phyloP scores from a whole-genome alignment of 2,329 filamentous ascomycete species.

The Incumbomyces lentus region DNA sequence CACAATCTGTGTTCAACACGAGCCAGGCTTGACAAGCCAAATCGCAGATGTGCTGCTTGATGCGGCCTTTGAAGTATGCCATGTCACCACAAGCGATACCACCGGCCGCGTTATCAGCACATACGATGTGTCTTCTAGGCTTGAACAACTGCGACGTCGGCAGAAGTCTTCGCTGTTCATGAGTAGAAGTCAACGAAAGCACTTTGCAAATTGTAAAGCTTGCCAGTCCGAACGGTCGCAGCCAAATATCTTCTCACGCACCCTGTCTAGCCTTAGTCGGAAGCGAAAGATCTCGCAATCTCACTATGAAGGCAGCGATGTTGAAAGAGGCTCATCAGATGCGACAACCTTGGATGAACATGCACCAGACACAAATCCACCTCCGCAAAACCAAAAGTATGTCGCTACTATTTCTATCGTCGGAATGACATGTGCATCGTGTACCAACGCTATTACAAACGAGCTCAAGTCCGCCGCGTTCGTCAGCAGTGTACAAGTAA shows the following conservation, averaged over 20 bases:
- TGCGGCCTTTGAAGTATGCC: constrained; percentile 38
- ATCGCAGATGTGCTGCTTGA: constrained; percentile 31
- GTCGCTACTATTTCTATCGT: constrained; percentile 40
- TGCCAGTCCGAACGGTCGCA: constrained; percentile 28
- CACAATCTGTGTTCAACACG: constrained; percentile 34
- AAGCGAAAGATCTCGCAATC: not conserved
- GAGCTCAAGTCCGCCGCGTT: constrained; percentile 49
- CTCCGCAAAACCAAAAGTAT: constrained; percentile 1
- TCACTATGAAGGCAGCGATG: not conserved
- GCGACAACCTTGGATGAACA: not conserved
- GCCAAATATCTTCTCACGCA: not conserved
- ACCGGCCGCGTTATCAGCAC: constrained; percentile 17
- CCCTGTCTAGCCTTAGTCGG: not conserved
- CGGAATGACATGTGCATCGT: constrained; percentile 66
- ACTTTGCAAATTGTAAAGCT: constrained; percentile 42
- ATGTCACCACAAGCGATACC: constrained; percentile 32
- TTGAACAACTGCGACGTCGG: constrained; percentile 1
- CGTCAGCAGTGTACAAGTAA: constrained; percentile 50
- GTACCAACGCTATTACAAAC: constrained; percentile 52
- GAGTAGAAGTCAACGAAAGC: constrained; percentile 23
- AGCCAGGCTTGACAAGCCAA: constrained; percentile 22
- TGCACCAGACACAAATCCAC: not conserved
- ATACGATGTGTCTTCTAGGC: not conserved
- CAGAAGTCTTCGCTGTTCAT: constrained; percentile 12
- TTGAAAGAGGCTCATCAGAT: not conserved